Evolutionary conservation across 2,329 filamentous ascomycete genomes (phyloP), one percentile per base, ranked within the genome.

Genomic region (Aplosporella prunicola): DNA sequence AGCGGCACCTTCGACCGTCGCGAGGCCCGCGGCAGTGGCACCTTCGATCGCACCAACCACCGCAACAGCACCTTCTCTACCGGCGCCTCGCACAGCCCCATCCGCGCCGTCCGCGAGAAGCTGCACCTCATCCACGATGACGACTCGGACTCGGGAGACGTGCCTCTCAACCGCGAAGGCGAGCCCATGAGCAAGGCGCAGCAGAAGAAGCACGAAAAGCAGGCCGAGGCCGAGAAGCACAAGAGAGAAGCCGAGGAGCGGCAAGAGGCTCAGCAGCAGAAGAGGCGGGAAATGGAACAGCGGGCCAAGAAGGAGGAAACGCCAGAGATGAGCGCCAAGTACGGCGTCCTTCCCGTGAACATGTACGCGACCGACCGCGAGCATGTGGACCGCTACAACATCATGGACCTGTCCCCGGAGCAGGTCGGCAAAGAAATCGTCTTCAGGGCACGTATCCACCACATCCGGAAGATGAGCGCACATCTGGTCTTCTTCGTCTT

Each of bases 401-500:
- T 80, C 13, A 63, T 69, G 10, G 61, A 69, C 27, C 66, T 80
- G 34, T 67, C 63, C 5, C 53, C 62, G 3, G 60, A 62, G n/a
- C 61, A 70, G 41, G 64, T 70, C 14, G 80, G 78, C 22, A 63
- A 77, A 47, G 65, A 72, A 45, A 67, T 86, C 33, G 61, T 64
- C 39, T 86, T 88, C 62, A 75, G 76, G 26, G 81, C 80, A 23
- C 72, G 84, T 22, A 67, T 91, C 14, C 82, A 89, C 57, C 84
- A 87, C 40, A 71, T 91, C 41, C 78, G 88, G 31, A 80, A 81
- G 49, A 73, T 94, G 64, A 89, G 85, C 54, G 73, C 83, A 49
- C 80, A 82, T 47, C 69, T 94, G 22, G 83, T 86, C 50, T 94
- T 94, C 59, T 66, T 94, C 28, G 74, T 93, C 41, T 81, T 94